phyloP scores from a whole-genome alignment of 805 yeast genomes.

The Candida xyloterini region DNA sequence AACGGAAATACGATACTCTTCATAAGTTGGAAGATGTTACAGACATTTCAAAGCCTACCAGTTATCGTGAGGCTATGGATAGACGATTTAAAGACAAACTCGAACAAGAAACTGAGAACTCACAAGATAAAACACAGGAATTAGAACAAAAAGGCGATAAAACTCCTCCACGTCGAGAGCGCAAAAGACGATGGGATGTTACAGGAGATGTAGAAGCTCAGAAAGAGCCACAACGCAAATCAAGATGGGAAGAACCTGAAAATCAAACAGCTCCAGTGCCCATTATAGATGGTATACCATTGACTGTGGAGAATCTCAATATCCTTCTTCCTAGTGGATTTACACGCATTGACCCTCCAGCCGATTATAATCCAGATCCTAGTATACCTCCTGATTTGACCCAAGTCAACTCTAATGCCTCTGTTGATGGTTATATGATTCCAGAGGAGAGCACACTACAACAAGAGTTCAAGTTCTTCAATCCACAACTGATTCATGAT shows the following conservation, averaged over 20 bases:
- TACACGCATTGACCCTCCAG: conserved; percentile 42
- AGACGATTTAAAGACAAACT: conserved; percentile 40
- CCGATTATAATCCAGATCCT: conserved; percentile 37
- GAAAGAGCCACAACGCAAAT: conserved; percentile 13
- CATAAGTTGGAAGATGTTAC: conserved; percentile 10
- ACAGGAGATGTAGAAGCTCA: conserved; percentile 25
- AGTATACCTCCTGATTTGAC: conserved; percentile 20
- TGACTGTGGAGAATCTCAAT: conserved; percentile 47
- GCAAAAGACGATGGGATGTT: conserved; percentile 46
- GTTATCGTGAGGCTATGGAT: conserved; percentile 43
- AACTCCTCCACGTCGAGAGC: conserved; percentile 22
- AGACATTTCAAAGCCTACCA: conserved; percentile 14
- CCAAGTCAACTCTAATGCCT: conserved; percentile 16
- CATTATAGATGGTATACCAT: conserved; percentile 33
- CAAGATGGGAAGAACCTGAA: conserved; percentile 14
- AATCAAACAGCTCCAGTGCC: conserved; percentile 17
- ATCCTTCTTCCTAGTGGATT: conserved; percentile 53
- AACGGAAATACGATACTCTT: conserved; percentile 28
- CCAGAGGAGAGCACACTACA: conserved; percentile 45
- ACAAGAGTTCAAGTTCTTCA: conserved; percentile 27
- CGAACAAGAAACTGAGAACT: conserved; percentile 37
- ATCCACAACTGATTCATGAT: conserved; percentile 44
- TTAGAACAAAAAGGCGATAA: conserved; percentile 14
- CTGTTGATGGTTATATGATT: conserved; percentile 42
- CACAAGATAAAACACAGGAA: conserved; percentile 21